Percentiles rank a stretch among this genome's conserved stretches.
Evolutionary conservation across 2,329 filamentous ascomycete genomes (phyloP).

Genomic region (Cladosporium colombiae): DNA sequence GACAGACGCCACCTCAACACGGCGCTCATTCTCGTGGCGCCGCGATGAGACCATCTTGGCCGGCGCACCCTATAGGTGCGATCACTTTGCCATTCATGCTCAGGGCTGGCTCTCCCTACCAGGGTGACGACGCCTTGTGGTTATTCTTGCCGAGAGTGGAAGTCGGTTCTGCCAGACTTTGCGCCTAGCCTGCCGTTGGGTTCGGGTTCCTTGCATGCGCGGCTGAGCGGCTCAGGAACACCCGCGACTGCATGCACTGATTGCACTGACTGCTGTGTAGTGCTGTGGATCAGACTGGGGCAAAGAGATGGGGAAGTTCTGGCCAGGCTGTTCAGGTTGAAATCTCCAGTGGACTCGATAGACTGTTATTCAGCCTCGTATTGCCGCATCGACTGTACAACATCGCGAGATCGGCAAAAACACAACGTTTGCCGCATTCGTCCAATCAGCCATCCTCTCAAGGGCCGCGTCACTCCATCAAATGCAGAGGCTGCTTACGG

Average conservation of each 20-base stretch:
- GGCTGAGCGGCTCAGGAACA: constrained; percentile 17
- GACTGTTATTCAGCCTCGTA: not conserved
- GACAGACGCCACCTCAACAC: constrained; percentile 16
- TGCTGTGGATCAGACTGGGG: no score
- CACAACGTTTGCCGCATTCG: not conserved
- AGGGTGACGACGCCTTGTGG: constrained; percentile 18
- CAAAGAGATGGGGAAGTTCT: not conserved
- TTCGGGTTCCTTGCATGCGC: constrained; percentile 17
- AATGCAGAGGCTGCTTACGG: not conserved
- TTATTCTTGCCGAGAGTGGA: constrained; percentile 14
- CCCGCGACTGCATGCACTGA: constrained; percentile 16
- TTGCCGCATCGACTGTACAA: not conserved
- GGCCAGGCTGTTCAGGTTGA: not conserved
- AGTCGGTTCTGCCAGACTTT: constrained; percentile 4
- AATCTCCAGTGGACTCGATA: not conserved
- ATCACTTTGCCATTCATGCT: not conserved
- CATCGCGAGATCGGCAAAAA: not conserved
- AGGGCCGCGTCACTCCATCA: constrained; percentile 10
- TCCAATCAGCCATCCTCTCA: not conserved
- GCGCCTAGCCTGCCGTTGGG: constrained; percentile 7
- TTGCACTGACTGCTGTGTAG: constrained; percentile 4
- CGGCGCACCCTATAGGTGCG: constrained; percentile 11
- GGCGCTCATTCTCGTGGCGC: constrained; percentile 12
- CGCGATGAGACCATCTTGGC: not conserved
- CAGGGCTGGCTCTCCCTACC: not conserved